These are phyloP conservation scores for Didymella pomorum DNA, from an alignment of 2,329 filamentous ascomycete genomes.

Conservation along the genomic window DNA sequence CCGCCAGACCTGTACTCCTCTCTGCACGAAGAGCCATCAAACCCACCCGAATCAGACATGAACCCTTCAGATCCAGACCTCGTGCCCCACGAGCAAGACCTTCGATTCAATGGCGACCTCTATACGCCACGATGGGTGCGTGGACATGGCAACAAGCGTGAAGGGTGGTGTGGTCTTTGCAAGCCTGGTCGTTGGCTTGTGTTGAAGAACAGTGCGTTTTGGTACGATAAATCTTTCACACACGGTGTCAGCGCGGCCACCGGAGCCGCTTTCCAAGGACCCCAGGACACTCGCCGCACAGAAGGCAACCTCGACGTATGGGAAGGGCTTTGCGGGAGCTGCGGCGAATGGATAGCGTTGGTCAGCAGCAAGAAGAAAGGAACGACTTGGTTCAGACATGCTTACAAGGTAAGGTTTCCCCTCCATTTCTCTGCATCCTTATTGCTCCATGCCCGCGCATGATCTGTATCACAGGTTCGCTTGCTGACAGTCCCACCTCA, in stretches of 20 bases:
- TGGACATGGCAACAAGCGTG: slow-evolving; percentile 84
- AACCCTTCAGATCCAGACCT: slow-evolving; percentile 78
- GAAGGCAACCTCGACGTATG: slow-evolving; percentile 83
- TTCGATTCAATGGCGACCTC: slow-evolving; percentile 80
- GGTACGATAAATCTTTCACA: slow-evolving; percentile 92
- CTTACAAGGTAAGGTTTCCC: slow-evolving; percentile 73
- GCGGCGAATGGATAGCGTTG: slow-evolving; percentile 80
- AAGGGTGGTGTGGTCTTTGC: slow-evolving; percentile 90
- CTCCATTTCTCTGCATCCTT: slow-evolving; percentile 22
- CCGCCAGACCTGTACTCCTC: slow-evolving; percentile 80
- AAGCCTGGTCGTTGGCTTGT: slow-evolving; percentile 86
- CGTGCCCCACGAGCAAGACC: slow-evolving; percentile 75
- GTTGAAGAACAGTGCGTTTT: slow-evolving; percentile 88
- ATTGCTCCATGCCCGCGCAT: slow-evolving; percentile 6
- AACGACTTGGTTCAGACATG: slow-evolving; percentile 90
- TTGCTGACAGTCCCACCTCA: slow-evolving; percentile 38
- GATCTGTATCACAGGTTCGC: slow-evolving; percentile 26
- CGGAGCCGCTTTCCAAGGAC: slow-evolving; percentile 78
- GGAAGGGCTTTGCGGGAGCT: slow-evolving; percentile 80
- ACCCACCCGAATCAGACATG: slow-evolving; percentile 82
- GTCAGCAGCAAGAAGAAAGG: slow-evolving; percentile 90
- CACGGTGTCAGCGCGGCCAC: slow-evolving; percentile 87
- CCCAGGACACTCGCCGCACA: slow-evolving; percentile 76
- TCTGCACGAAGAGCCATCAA: slow-evolving; percentile 74
- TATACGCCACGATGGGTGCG: slow-evolving; percentile 87